Evolutionary conservation across 371 early-diverging fungal species (phyloP), one percentile per base, ranked within the genome.

Genomic region (Rhizopus arrhizus): DNA sequence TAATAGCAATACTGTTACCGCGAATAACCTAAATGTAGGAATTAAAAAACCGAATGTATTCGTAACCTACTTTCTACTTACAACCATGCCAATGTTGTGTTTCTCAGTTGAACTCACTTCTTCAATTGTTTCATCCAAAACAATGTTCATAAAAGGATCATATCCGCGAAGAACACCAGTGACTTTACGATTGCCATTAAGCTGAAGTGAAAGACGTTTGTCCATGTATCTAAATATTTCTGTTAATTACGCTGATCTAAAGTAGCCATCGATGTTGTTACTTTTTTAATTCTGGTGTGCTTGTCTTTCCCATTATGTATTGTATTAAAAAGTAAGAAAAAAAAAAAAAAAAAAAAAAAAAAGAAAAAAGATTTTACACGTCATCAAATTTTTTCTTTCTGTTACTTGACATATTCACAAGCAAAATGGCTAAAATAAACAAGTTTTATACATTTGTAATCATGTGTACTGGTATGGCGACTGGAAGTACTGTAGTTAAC

Each of bases 101-200:
- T 84, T 86, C 59, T 92, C 87, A 28, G 83, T 81, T 5, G 86
- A 85, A 34, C 84, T 82, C 11, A 88, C 75, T 64, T 91, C 90
- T 72, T 98, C 97, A 34, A 88, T 79, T 47, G 96, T 89, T 50
- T 96, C 95, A 62, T 95, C 98, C 71, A 99, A 74, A n/a, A 97
- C 97, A 66, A 99, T 73, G 82, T 99, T 99, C 97, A 98, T 93
- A 78, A 98, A 99, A 15, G 99, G 93, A 73, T 99, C 99, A 65
- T 84, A 99, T 31, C 99, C 99, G 55, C 98, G 91, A 69, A 99
- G 88, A 38, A 96, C 82, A 48, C 98, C 99, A 41, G 87, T 87
- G 16, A 99, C 93, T 73, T 88, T 87, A 59, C 99, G 87, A 73
- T 87, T 86, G 46, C 94, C 95, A 72, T 97, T 99, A 59, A 99